Conservation (phyloP, 2,329 filamentous ascomycete genomes). For the Penicillium hordei region DNA sequence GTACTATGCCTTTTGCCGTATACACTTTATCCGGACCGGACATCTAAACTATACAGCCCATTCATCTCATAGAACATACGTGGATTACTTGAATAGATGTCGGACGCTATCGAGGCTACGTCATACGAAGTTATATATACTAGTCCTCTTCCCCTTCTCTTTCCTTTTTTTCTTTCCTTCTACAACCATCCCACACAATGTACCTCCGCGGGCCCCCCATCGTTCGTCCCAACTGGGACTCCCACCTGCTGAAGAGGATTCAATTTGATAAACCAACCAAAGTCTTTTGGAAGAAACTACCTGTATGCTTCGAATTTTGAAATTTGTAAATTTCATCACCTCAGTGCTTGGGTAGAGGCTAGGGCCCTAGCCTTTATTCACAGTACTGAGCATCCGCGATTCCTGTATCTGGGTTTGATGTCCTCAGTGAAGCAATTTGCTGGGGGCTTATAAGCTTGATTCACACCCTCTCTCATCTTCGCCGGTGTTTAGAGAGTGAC, state of each 20-base stretch:
- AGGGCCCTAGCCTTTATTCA: slow-evolving; percentile 3
- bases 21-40: not conserved
- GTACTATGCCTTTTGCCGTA: not conserved
- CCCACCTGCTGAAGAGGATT: not conserved
- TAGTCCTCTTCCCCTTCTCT: too few species aligned
- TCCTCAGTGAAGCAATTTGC: not conserved
- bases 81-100: not conserved
- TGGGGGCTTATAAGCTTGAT: not conserved
- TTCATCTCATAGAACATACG: not conserved
- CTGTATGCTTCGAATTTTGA: not conserved
- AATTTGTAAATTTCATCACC: not conserved
- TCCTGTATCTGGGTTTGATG: not conserved
- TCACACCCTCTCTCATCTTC: not conserved
- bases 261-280: not conserved
- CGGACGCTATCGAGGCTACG: not conserved
- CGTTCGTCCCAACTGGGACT: not conserved
- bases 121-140: not conserved
- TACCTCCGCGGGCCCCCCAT: not conserved
- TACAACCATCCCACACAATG: slow-evolving; percentile 4
- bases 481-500: not conserved
- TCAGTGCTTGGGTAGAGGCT: not conserved
- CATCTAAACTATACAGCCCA: not conserved
- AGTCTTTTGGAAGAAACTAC: not conserved
- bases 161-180: not conserved
- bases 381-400: not conserved